A percentile compares a stretch with the other conserved stretches of the same genome.
Conservation (phyloP, 1,139 yeast genomes). For the Blastobotrys ciferrii region DNA sequence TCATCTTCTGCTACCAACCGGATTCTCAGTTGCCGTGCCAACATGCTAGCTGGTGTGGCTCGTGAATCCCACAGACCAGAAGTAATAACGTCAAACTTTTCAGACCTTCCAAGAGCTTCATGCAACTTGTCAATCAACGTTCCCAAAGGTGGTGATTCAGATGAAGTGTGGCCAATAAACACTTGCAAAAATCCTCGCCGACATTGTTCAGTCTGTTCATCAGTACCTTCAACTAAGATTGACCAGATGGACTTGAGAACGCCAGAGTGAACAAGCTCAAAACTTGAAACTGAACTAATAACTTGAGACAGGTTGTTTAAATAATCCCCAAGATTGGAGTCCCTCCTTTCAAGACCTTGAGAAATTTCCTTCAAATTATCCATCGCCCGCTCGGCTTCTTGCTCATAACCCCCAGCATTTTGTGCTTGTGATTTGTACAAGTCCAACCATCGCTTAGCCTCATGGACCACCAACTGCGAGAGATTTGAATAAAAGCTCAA, state of each 20-base stretch:
- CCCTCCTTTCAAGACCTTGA: slow-evolving; percentile 19
- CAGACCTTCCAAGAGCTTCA: slow-evolving; percentile 72
- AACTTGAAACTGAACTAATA: slow-evolving; percentile 56
- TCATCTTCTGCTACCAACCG: slow-evolving; percentile 45
- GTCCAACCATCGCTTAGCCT: slow-evolving; percentile 19
- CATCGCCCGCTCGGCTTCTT: slow-evolving; percentile 28
- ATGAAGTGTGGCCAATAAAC: slow-evolving; percentile 40
- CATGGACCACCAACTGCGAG: slow-evolving; percentile 20
- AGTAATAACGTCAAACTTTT: slow-evolving; percentile 68
- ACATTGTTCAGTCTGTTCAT: slow-evolving; percentile 16
- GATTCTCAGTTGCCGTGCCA: slow-evolving; percentile 72
- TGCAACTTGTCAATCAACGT: slow-evolving; percentile 57
- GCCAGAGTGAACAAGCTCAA: slow-evolving; percentile 73
- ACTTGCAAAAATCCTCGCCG: slow-evolving; percentile 47
- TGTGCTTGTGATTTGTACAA: slow-evolving; percentile 26
- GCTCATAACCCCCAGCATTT: slow-evolving; percentile 31
- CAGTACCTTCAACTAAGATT: slow-evolving; percentile 40
- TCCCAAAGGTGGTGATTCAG: slow-evolving; percentile 7
- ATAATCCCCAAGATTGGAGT: slow-evolving; percentile 34
- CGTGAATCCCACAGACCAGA: slow-evolving; percentile 43
- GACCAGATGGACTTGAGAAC: slow-evolving; percentile 49
- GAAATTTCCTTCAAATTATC: slow-evolving; percentile 23
- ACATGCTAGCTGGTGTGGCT: slow-evolving; percentile 49
- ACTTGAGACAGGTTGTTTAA: slow-evolving; percentile 45
- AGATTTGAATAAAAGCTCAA: slow-evolving; percentile 25